Conservation (phyloP, 257 asterid genomes). For the Lantana camara region DNA sequence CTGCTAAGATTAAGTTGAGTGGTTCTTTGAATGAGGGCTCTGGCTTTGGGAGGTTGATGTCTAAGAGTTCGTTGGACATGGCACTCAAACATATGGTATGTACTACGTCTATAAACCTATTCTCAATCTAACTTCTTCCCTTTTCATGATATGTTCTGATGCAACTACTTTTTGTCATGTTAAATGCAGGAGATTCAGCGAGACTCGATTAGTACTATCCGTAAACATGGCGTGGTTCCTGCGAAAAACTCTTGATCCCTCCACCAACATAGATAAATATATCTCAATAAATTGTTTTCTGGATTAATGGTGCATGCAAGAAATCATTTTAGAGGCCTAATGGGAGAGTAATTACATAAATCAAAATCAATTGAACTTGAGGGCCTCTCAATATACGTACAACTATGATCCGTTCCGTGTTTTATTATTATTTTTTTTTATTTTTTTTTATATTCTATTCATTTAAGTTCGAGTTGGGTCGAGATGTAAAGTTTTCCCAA, state of each 20-base stretch:
- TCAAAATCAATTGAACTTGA: not conserved
- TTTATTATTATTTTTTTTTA: no score
- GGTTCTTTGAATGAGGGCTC: constrained; percentile 55
- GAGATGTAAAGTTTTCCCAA: no score
- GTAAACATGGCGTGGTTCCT: constrained; percentile 23
- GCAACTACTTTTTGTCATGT: not conserved
- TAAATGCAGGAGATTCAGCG: constrained; percentile 38
- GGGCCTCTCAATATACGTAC: no score
- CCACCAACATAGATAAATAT: not conserved
- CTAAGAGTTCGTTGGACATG: constrained; percentile 55
- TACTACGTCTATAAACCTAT: no score
- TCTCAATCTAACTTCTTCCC: no score
- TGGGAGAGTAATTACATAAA: not conserved
- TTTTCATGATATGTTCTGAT: no score
- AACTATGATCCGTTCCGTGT: no score
- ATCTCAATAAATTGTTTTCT: not conserved
- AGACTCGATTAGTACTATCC: constrained; percentile 27
- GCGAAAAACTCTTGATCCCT: constrained; percentile 36
- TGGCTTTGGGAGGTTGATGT: constrained; percentile 61
- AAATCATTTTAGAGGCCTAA: not conserved
- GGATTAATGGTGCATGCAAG: not conserved
- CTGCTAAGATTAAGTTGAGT: constrained; percentile 37
- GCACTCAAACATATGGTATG: constrained; percentile 44
- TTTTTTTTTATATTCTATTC: no score
- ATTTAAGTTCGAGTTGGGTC: no score